Conservation (phyloP, 805 yeast species). For the Ogataea pini region DNA sequence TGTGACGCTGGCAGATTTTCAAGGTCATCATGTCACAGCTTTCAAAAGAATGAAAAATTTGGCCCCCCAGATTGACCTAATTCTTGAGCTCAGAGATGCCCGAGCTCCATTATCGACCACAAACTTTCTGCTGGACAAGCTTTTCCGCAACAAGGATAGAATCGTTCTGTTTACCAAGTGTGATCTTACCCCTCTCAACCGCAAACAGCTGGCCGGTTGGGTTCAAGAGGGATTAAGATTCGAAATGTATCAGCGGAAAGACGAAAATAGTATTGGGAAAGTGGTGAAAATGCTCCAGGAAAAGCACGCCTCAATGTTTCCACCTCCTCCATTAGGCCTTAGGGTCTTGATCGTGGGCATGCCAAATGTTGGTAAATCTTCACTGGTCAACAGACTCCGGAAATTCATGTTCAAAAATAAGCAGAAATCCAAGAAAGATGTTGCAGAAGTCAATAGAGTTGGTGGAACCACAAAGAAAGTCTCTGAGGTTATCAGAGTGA, state of each 20-base stretch:
- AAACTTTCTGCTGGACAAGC: slow-evolving; percentile 73
- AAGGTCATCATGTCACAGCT: slow-evolving; percentile 89
- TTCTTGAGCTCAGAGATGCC: slow-evolving; percentile 84
- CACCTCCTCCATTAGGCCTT: slow-evolving; percentile 83
- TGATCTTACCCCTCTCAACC: slow-evolving; percentile 56
- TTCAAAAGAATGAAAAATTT: slow-evolving; percentile 62
- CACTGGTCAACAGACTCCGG: slow-evolving; percentile 75
- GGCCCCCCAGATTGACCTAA: slow-evolving; percentile 77
- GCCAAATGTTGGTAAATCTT: slow-evolving; percentile 98
- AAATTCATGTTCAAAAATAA: slow-evolving; percentile 29
- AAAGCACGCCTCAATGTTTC: slow-evolving; percentile 46
- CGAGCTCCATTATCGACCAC: slow-evolving; percentile 86
- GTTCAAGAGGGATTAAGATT: slow-evolving; percentile 16
- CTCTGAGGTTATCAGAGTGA: slow-evolving; percentile 70
- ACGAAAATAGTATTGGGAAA: slow-evolving; percentile 46
- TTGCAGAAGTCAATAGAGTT: slow-evolving; percentile 79
- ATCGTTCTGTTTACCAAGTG: slow-evolving; percentile 76
- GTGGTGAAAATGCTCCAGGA: slow-evolving; percentile 53
- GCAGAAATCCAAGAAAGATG: slow-evolving; percentile 49
- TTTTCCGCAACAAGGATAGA: slow-evolving; percentile 54
- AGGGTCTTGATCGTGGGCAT: slow-evolving; percentile 81
- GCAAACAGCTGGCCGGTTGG: slow-evolving; percentile 35
- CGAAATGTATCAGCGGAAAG: slow-evolving; percentile 56
- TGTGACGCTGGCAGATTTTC: slow-evolving; percentile 73
- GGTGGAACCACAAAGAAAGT: slow-evolving; percentile 90